Evolutionary conservation across 1,139 yeast genomes (phyloP).

Genomic region (Hansenula sp.): DNA sequence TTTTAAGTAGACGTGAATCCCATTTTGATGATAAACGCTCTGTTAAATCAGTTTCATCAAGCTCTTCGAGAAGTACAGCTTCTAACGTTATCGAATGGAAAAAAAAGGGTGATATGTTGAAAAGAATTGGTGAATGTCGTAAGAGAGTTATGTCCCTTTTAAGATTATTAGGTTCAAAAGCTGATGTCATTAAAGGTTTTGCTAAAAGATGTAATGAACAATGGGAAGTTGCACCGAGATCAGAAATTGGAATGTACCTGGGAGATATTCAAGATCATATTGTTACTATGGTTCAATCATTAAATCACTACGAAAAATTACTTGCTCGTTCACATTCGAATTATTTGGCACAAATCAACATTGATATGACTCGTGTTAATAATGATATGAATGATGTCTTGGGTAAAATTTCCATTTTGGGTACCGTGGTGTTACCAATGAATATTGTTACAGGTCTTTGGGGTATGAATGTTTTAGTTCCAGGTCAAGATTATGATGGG

Average conservation of each 20-base stretch:
- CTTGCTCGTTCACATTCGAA: conserved; percentile 92
- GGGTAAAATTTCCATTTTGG: conserved; percentile 88
- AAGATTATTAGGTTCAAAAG: conserved; percentile 83
- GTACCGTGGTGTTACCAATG: conserved; percentile 92
- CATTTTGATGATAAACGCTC: conserved; percentile 20
- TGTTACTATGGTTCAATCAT: conserved; percentile 91
- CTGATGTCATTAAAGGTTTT: conserved; percentile 94
- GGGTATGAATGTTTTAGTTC: conserved; percentile 98
- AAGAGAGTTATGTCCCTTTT: conserved; percentile 89
- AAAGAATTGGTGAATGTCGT: conserved; percentile 93
- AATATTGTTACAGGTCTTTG: conserved; percentile 94
- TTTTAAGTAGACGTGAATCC: conserved; percentile 12
- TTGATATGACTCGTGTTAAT: conserved; percentile 96
- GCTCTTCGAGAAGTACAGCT: conserved; percentile 30
- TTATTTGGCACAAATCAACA: conserved; percentile 92
- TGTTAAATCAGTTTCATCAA: conserved; percentile 24
- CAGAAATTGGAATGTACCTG: conserved; percentile 82
- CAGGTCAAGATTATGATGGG: conserved; percentile 78
- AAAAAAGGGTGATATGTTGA: conserved; percentile 88
- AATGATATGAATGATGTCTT: conserved; percentile 95
- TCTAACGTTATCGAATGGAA: conserved; percentile 76
- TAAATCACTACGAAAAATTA: conserved; percentile 90
- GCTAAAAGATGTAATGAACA: conserved; percentile 86
- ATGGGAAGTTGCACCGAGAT: conserved; percentile 70
- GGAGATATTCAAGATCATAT: conserved; percentile 95